Conservation (phyloP, 441 rosid species). For the Omphalea diandra region DNA sequence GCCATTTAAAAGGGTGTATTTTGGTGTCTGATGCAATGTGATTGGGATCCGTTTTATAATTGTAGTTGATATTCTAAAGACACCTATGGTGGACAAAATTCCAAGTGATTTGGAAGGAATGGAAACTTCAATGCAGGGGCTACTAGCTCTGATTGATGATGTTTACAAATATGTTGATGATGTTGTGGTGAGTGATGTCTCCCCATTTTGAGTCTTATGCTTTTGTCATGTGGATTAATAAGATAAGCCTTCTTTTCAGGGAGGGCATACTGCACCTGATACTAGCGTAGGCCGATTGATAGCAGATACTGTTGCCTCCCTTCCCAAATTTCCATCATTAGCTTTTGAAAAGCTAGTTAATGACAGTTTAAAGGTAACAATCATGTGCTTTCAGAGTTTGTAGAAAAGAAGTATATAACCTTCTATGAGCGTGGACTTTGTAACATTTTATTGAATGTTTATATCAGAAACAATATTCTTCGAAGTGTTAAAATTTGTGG, state of each 20-base stretch:
- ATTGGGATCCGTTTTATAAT: neutral
- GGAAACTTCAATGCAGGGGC: constrained; percentile 80
- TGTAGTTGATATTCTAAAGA: constrained; percentile 71
- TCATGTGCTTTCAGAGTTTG: neutral
- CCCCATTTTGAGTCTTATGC: neutral
- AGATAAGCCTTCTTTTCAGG: constrained; percentile 42
- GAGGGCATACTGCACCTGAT: constrained; percentile 64
- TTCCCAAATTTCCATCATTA: constrained; percentile 71
- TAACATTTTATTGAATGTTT: neutral
- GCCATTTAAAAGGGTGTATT: neutral
- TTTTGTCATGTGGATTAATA: neutral
- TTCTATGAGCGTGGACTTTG: neutral
- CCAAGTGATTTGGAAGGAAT: constrained; percentile 96
- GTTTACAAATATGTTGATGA: constrained; percentile 74
- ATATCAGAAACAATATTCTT: neutral
- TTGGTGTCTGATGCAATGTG: constrained; percentile 3
- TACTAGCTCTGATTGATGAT: constrained; percentile 64
- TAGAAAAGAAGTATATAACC: neutral
- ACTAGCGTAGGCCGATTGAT: constrained; percentile 68
- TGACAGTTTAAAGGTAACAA: constrained; percentile 75
- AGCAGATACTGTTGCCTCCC: constrained; percentile 61
- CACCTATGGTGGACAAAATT: constrained; percentile 68
- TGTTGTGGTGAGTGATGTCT: constrained; percentile 54
- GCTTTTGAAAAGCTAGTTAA: constrained; percentile 83
- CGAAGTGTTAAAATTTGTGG: neutral